These are phyloP conservation scores for Orychophragmus violaceus DNA, from an alignment of 345 rosid species.

Conservation along the genomic window DNA sequence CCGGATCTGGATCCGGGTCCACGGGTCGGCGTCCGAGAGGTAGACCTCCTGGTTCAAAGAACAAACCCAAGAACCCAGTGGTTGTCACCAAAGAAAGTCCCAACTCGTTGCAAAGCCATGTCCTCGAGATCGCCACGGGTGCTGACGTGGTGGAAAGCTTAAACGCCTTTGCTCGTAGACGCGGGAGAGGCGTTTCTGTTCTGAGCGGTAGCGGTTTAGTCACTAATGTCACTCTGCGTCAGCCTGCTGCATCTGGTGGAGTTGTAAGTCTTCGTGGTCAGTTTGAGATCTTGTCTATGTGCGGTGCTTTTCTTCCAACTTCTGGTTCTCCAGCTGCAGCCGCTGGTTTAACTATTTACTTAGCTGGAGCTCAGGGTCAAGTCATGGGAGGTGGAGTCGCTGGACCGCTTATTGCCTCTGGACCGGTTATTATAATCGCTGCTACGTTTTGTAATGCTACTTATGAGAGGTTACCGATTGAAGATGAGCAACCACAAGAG, in stretches of 20 bases:
- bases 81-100: slow-evolving; percentile 87
- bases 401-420: slow-evolving; percentile 67
- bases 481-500: slow-evolving; percentile 32
- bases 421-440: slow-evolving; percentile 77
- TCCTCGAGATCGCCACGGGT: slow-evolving; percentile 72
- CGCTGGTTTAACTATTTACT: slow-evolving; percentile 59
- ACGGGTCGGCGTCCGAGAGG: slow-evolving; percentile 74
- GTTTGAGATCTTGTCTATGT: slow-evolving; percentile 80
- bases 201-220: slow-evolving; percentile 81
- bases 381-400: slow-evolving; percentile 74
- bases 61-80: slow-evolving; percentile 67
- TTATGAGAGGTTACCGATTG: slow-evolving; percentile 71
- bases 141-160: slow-evolving; percentile 66
- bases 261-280: slow-evolving; percentile 72
- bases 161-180: slow-evolving; percentile 54
- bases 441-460: slow-evolving; percentile 81
- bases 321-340: slow-evolving; percentile 76
- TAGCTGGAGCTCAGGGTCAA: slow-evolving; percentile 90
- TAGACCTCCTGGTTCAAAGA: slow-evolving; percentile 82
- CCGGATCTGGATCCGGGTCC: slow-evolving; percentile 35
- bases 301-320: slow-evolving; percentile 67
- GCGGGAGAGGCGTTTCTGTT: slow-evolving; percentile 73
- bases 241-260: slow-evolving; percentile 70
- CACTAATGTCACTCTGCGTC: slow-evolving; percentile 67
- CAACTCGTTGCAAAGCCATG: slow-evolving; percentile 80